phyloP scores from a whole-genome alignment of 805 yeast genomes.

The Wilhelminamyces savonicus region DNA sequence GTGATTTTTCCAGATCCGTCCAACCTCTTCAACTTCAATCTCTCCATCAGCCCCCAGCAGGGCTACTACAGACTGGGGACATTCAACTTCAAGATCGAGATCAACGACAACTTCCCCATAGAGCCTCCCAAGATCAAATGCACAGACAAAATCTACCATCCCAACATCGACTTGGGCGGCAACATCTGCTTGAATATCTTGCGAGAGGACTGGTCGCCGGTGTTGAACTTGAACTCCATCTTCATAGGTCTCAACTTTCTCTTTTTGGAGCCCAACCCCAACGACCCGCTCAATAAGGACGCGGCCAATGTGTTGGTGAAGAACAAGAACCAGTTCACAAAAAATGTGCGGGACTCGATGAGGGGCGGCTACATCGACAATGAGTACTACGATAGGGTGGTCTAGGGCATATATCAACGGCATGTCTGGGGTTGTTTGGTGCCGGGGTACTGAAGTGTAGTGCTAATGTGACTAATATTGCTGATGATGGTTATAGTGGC shows the following conservation, averaged over 20 bases:
- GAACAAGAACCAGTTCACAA: conserved; percentile 38
- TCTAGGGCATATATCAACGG: no score
- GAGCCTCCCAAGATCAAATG: conserved; percentile 86
- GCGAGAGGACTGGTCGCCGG: conserved; percentile 96
- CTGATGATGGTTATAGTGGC: no score
- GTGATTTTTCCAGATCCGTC: conserved; percentile 45
- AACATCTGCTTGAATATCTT: conserved; percentile 87
- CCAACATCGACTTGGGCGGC: conserved; percentile 86
- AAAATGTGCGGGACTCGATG: conserved; percentile 60
- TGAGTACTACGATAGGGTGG: conserved; percentile 58
- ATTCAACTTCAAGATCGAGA: conserved; percentile 62
- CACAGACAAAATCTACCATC: conserved; percentile 73
- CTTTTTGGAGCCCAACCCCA: conserved; percentile 85
- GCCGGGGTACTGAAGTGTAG: no score
- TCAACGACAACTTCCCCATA: conserved; percentile 77
- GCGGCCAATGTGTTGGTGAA: conserved; percentile 58
- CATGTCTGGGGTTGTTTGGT: no score
- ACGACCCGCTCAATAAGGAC: conserved; percentile 88
- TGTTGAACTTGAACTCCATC: conserved; percentile 71
- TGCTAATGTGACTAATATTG: no score
- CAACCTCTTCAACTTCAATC: conserved; percentile 56
- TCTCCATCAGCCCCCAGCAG: conserved; percentile 57
- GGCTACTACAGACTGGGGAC: conserved; percentile 67
- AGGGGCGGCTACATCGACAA: conserved; percentile 60
- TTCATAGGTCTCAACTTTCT: conserved; percentile 80